Base-by-base conservation (phyloP, 768 basidiomycete genomes). In the Kwoniella heveanensis region DNA sequence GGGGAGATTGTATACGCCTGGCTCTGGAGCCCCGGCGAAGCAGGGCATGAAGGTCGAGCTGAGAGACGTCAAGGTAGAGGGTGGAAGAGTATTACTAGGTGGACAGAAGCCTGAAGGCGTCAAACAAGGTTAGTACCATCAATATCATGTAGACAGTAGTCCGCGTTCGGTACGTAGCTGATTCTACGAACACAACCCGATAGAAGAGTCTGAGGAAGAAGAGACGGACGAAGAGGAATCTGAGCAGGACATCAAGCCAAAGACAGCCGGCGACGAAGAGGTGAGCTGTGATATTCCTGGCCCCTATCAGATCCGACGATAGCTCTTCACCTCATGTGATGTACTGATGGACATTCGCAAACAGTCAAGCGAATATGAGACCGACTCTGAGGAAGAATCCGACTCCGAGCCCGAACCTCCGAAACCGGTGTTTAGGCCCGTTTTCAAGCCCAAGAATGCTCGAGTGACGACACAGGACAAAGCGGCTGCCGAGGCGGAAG, bases 321-420 rank as follows among this genome's bases (percentile, higher is more conserved):
- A n/a, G n/a, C n/a, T n/a, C n/a, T n/a, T n/a, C n/a, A n/a, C n/a
- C n/a, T n/a, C n/a, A n/a, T n/a, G n/a, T n/a, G n/a, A n/a, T n/a
- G n/a, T n/a, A n/a, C n/a, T n/a, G n/a, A n/a, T n/a, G n/a, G n/a
- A n/a, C n/a, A n/a, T n/a, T n/a, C n/a, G n/a, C n/a, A n/a, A n/a
- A n/a, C n/a, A 79, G 78, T 90, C 90, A 37, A 92, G 90, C 79
- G 92, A 94, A 82, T 87, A 90, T 70, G 90, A 90, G 73, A 85
- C 84, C n/a, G 87, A 87, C 54, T 89, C 88, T n/a, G 90, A 91
- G 73, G 90, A 90, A 54, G 76, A 77, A 50, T 77, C 69, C 8
- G 76, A 77, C 47, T 60, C 59, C 0, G 59, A 60, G n/a, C 52
- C 51, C 29, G 77, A 78, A 55, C 75, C 74, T 61, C 87, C 88